Base-by-base conservation (phyloP, 768 basidiomycete genomes). In the Galerina sulciceps region DNA sequence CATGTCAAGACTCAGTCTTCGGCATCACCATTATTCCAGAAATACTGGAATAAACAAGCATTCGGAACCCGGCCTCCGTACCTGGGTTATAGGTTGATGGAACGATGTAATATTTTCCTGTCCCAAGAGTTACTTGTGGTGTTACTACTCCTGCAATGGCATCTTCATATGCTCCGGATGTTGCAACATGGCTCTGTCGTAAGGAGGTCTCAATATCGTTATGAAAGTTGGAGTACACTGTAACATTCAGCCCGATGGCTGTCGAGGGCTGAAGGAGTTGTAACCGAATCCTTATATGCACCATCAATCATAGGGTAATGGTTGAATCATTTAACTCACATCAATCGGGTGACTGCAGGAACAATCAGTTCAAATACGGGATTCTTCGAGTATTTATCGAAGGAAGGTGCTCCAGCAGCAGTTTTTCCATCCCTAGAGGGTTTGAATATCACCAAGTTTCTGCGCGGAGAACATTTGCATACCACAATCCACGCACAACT, bases 101-200 rank as follows among this genome's bases (percentile, higher is more conserved):
- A 1, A 95, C 78, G 17, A 89, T 71, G 62, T 86, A 81, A 71
- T 95, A 96, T 59, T 79, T 84, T 17, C 91, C 93, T 0, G 80
- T 67, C 3, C 77, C 76, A 42, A 93, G 57, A 14, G 78, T 74
- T 5, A 81, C 73, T 36, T 76, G 77, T 0, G 83, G 79, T 6
- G 84, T 90, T 36, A 79, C 80, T 0, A 90, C 93, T 0, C 95
- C 94, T 0, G 88, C 85, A 26, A 88, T 72, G 0, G 82, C 77
- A 60, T 95, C 92, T 22, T 87, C 82, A 67, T 95, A 96, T 0
- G 89, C 83, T 1, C 93, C 94, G 0, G 94, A 93, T 0, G 93
- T 91, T 1, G 79, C 71, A 4, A 91, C 66, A 36, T 81, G 81
- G 8, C 69, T 66, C 17, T 69, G 52, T 14, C 57, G 56, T 20